Evolutionary conservation across 805 yeast species (phyloP), one percentile per base, ranked within the genome.

Genomic region (Candida endomychidarum): DNA sequence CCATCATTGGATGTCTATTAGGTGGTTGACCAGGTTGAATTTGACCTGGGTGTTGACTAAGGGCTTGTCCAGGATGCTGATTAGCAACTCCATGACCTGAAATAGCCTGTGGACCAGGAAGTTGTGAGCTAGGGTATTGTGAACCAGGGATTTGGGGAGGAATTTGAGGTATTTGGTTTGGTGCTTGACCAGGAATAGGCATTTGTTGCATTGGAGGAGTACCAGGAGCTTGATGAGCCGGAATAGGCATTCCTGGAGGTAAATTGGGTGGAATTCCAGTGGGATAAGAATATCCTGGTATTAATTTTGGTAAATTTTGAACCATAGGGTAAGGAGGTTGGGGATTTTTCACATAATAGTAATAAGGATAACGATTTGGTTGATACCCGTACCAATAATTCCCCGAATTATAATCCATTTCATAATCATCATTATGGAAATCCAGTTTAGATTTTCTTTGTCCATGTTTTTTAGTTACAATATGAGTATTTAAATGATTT

Each of bases 391-490:
- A 50, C 52, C 51, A 49, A 31, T 52, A 52, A 25, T 48, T 51
- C 3, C 52, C 52, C 4, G 42, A 30, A 26, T 39, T 41, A 22
- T 51, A 51, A 5, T 46, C 50, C 7, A 39, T 29, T 20, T 20
- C 28, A 5, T 35, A 25, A 11, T 54, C 57, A 14, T 51, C 53
- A 41, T 48, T 45, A 39, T 65, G 67, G 49, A 65, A 68, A 42
- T 68, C 72, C 14, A 64, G 63, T 45, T 67, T 68, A 19, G 65
- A 57, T 48, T 66, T 66, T 25, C 73, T 52, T 37, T 57, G 63
- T n/a, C 74, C 74, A 45, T 68, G 74, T 33, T 65, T 68, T 43
- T 68, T 67, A 45, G 72, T 66, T 20, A 68, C 72, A 4, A 68
- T 67, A 48, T 68, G 74, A 9, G 74, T 68, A 49, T 68, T 68